Conservation (phyloP, 768 basidiomycete genomes). For the Podaxis sp. region DNA sequence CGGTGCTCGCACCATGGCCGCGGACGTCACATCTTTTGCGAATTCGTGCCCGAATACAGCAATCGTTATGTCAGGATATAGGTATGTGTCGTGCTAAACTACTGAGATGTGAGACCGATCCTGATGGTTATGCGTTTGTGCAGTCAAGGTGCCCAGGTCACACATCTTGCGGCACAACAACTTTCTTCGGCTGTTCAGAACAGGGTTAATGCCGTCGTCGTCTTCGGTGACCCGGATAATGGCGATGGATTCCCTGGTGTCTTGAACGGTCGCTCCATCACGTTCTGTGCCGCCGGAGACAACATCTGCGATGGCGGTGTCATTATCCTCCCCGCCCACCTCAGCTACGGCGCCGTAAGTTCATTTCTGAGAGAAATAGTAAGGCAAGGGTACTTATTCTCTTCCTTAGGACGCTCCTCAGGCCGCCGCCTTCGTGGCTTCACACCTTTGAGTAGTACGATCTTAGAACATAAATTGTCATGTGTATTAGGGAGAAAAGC, state of each 20-base stretch:
- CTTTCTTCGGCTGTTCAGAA: slow-evolving; percentile 18
- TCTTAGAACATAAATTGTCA: neutral
- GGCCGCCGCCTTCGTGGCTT: slow-evolving; percentile 11
- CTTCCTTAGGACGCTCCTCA: slow-evolving; percentile 1
- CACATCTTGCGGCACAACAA: slow-evolving; percentile 17
- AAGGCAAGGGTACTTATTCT: neutral
- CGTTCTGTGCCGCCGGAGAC: slow-evolving; percentile 32
- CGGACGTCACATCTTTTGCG: slow-evolving; percentile 27
- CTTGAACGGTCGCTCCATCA: slow-evolving; percentile 25
- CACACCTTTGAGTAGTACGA: slow-evolving; percentile 3
- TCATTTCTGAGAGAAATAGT: neutral
- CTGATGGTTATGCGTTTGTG: neutral
- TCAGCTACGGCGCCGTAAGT: slow-evolving; percentile 24
- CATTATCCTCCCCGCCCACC: slow-evolving; percentile 25
- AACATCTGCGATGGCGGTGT: slow-evolving; percentile 30
- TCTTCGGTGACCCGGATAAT: slow-evolving; percentile 33
- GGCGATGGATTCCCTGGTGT: slow-evolving; percentile 28
- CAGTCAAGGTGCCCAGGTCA: slow-evolving; percentile 30
- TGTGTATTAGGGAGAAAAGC: neutral
- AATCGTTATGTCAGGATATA: slow-evolving; percentile 36
- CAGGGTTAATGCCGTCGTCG: slow-evolving; percentile 19
- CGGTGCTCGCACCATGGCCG: slow-evolving; percentile 36
- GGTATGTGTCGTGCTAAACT: slow-evolving; percentile 17
- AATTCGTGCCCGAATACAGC: slow-evolving; percentile 31
- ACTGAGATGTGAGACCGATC: neutral